Conservation (phyloP, 805 yeast species). For the Myxozyma kluyveri region DNA sequence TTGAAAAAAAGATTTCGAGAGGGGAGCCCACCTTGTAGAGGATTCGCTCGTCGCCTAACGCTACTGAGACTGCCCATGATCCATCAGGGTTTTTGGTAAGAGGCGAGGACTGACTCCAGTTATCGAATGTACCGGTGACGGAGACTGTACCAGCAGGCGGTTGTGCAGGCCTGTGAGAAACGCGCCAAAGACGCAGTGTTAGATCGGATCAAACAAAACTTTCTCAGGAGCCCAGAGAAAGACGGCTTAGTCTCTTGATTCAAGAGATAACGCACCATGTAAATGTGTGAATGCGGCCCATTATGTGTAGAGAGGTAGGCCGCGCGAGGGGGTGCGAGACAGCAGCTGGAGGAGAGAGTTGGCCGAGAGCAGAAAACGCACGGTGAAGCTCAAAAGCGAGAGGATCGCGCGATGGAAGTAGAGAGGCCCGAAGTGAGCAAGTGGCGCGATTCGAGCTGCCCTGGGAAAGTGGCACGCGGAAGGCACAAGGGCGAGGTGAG, state of each 20-base stretch:
- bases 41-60: constrained; percentile 48
- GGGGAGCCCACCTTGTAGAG: constrained; percentile 41
- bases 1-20: not conserved
- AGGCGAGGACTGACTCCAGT: constrained; percentile 61
- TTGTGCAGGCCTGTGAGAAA: constrained; percentile 42
- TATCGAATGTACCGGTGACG: constrained; percentile 69
- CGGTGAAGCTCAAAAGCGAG: not conserved
- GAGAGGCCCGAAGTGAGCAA: too few relatives aligned
- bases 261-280: constrained; percentile 16
- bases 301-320: not conserved
- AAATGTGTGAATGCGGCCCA: constrained; percentile 21
- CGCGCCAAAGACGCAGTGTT: not conserved
- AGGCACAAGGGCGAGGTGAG: not conserved
- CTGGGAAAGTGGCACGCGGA: not conserved
- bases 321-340: not conserved
- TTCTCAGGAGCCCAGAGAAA: not conserved
- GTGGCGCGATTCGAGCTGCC: too few relatives aligned
- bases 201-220: not conserved
- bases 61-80: constrained; percentile 58
- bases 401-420: too few relatives aligned
- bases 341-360: too few relatives aligned
- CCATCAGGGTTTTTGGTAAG: constrained; percentile 61
- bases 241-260: too few relatives aligned
- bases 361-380: not conserved
- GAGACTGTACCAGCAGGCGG: constrained; percentile 56